A percentile compares a stretch with the other conserved stretches of the same genome.
These are phyloP conservation scores for Candida ovalis DNA, from an alignment of 805 yeast species.

Conservation along the genomic window DNA sequence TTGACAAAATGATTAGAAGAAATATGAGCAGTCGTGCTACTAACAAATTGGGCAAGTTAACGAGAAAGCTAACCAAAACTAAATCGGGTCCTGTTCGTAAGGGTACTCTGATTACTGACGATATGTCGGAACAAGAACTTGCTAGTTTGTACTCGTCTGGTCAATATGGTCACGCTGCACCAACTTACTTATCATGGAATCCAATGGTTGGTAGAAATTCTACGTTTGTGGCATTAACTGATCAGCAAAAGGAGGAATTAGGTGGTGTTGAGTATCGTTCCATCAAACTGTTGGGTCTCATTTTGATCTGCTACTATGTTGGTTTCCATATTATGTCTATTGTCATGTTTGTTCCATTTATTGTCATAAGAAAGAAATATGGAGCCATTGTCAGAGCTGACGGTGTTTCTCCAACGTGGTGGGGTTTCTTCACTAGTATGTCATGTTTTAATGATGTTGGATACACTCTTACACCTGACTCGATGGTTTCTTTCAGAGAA, in stretches of 20 bases:
- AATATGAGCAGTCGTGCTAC: conserved; percentile 18
- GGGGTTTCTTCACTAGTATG: conserved; percentile 84
- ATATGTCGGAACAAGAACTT: conserved; percentile 30
- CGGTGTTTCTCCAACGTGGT: conserved; percentile 82
- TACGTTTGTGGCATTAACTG: conserved; percentile 76
- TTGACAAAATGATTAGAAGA: conserved; percentile 38
- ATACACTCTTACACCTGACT: conserved; percentile 72
- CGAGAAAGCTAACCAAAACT: conserved; percentile 23
- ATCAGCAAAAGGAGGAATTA: conserved; percentile 83
- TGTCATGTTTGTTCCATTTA: conserved; percentile 60
- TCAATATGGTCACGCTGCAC: conserved; percentile 35
- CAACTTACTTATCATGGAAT: conserved; percentile 78
- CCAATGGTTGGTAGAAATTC: conserved; percentile 95
- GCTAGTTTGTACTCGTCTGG: conserved; percentile 21
- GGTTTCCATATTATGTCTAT: conserved; percentile 67
- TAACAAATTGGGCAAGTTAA: conserved; percentile 17
- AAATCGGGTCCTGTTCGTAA: conserved; percentile 8
- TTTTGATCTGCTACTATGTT: conserved; percentile 63
- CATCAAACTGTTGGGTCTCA: conserved; percentile 64
- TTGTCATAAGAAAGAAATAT: conserved; percentile 40
- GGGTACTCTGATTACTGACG: conserved; percentile 5
- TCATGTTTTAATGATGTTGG: conserved; percentile 88
- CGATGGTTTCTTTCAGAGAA: conserved; percentile 64
- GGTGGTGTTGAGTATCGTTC: conserved; percentile 98
- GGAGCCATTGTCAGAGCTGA: conserved; percentile 39